Conservation (phyloP, 116 monocot species). For the Phalaenopsis hybrid region DNA sequence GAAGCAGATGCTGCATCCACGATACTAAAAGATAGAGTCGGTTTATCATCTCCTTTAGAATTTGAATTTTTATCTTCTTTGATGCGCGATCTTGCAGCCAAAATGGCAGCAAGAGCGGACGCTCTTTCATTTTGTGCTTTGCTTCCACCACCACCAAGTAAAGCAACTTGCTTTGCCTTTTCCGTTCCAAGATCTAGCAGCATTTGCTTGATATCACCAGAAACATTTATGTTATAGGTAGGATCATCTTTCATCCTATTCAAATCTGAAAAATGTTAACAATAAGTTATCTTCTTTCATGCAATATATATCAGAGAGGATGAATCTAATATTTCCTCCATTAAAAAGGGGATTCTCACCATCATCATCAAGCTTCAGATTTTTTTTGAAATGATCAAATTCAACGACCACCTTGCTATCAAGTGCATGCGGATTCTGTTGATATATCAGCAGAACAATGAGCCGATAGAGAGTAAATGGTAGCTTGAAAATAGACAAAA, state of each 20-base stretch:
- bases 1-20: slow-evolving; percentile 98
- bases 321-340: background rate
- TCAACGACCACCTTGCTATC: slow-evolving; percentile 76
- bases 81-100: slow-evolving; percentile 54
- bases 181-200: slow-evolving; percentile 86
- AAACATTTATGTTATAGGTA: slow-evolving; percentile 83
- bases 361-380: slow-evolving; percentile 86
- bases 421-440: slow-evolving; percentile 90
- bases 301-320: background rate
- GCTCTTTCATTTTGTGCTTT: slow-evolving; percentile 96
- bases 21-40: slow-evolving; percentile 61
- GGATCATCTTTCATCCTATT: slow-evolving; percentile 85
- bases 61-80: slow-evolving; percentile 59
- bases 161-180: slow-evolving; percentile 61
- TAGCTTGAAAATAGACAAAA: background rate
- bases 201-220: slow-evolving; percentile 98
- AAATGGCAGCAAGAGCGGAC: slow-evolving; percentile 76
- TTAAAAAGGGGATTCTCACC: slow-evolving; percentile 27
- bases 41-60: slow-evolving; percentile 38
- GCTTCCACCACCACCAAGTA: slow-evolving; percentile 91
- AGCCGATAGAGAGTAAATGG: background rate
- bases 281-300: background rate
- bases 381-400: slow-evolving; percentile 94
- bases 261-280: slow-evolving; percentile 33
- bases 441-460: slow-evolving; percentile 4